phyloP scores from a whole-genome alignment of 2,329 filamentous ascomycete species.

The Aspergillus ochraceus region DNA sequence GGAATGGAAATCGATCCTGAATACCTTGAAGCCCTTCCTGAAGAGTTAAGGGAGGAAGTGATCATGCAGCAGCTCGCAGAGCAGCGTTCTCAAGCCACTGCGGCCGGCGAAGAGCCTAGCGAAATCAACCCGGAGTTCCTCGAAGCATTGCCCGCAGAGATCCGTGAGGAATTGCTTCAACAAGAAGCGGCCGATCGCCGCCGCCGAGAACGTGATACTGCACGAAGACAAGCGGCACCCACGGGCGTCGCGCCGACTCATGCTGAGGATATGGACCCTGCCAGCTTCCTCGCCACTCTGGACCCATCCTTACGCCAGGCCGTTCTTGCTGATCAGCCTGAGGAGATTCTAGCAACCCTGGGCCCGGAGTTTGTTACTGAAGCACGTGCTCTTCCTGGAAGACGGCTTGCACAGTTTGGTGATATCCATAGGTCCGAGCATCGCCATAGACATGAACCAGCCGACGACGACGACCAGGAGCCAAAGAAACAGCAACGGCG shows the following conservation, averaged over 20 bases:
- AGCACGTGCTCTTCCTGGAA: conserved; percentile 69
- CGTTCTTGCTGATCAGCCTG: conserved; percentile 87
- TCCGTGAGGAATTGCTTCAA: conserved; percentile 85
- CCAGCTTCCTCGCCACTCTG: conserved; percentile 87
- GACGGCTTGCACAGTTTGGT: conserved; percentile 56
- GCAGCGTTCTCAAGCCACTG: conserved; percentile 73
- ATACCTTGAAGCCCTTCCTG: conserved; percentile 94
- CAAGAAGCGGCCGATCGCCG: conserved; percentile 88
- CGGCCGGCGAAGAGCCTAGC: conserved; percentile 63
- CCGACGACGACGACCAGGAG: conserved; percentile 47
- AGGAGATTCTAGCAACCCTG: conserved; percentile 79
- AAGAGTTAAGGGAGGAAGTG: conserved; percentile 94
- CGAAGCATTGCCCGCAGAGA: conserved; percentile 84
- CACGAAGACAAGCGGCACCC: conserved; percentile 63
- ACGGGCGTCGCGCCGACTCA: conserved; percentile 50
- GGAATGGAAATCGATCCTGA: conserved; percentile 91
- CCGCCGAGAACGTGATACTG: conserved; percentile 80
- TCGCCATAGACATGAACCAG: conserved; percentile 34
- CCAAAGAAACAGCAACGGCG: conserved; percentile 69
- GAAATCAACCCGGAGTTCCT: conserved; percentile 87
- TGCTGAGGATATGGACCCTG: conserved; percentile 84
- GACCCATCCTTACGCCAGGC: conserved; percentile 81
- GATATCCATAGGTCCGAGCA: conserved; percentile 43
- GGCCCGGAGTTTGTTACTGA: conserved; percentile 85
- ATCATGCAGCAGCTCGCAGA: conserved; percentile 86